A percentile compares a stretch with the other conserved stretches of the same genome.
Conservation (phyloP, 2,329 filamentous ascomycete genomes). For the Phaeosphaeria sp. region DNA sequence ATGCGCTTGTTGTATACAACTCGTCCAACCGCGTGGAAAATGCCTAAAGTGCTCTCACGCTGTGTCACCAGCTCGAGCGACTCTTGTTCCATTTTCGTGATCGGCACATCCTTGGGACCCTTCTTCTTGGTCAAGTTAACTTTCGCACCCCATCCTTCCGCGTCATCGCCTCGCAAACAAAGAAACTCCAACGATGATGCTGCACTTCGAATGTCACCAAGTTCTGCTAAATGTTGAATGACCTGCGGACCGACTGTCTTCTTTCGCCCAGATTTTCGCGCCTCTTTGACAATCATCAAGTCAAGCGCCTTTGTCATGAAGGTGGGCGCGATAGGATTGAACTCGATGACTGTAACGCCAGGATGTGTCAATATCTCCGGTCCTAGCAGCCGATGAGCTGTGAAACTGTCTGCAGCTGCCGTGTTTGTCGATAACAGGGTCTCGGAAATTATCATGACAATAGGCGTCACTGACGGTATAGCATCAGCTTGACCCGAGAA, state of each 20-base stretch:
- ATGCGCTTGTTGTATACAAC: constrained; percentile 95
- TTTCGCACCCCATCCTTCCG: constrained; percentile 82
- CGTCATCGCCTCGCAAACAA: constrained; percentile 80
- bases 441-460: constrained; percentile 92
- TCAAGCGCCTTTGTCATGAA: constrained; percentile 85
- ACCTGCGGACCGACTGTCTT: constrained; percentile 80
- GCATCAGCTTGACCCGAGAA: constrained; percentile 34
- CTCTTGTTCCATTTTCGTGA: constrained; percentile 80
- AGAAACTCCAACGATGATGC: constrained; percentile 91
- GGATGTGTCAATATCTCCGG: constrained; percentile 85
- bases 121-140: constrained; percentile 68
- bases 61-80: constrained; percentile 82
- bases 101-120: constrained; percentile 60
- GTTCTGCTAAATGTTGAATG: constrained; percentile 79
- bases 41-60: constrained; percentile 86
- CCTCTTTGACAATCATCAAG: constrained; percentile 82
- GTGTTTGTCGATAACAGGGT: constrained; percentile 85
- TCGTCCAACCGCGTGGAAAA: constrained; percentile 96
- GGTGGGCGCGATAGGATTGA: constrained; percentile 89
- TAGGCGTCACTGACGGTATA: constrained; percentile 57
- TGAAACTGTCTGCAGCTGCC: constrained; percentile 87
- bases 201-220: constrained; percentile 92
- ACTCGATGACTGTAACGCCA: constrained; percentile 81
- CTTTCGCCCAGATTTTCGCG: constrained; percentile 75
- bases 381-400: constrained; percentile 86